These are phyloP conservation scores for Brettanomyces naardenensis DNA, from an alignment of 805 yeast species.

Conservation along the genomic window DNA sequence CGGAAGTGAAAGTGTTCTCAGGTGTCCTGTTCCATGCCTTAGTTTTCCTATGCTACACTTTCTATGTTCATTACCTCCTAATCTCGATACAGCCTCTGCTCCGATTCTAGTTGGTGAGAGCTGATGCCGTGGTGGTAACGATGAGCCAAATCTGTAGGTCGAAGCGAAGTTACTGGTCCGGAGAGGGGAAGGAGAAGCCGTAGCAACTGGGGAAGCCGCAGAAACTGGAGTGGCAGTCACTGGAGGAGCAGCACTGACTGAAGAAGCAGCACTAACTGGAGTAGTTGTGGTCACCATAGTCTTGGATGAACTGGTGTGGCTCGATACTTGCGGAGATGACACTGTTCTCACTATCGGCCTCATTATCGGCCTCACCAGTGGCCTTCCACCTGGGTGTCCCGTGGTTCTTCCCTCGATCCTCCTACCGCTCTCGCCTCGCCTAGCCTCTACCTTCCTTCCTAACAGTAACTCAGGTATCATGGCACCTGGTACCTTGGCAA, in stretches of 20 bases:
- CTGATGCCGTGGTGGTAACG: slow-evolving; percentile 27
- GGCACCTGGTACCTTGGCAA: slow-evolving; percentile 54
- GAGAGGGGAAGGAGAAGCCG: background rate
- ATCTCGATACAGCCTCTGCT: slow-evolving; percentile 58
- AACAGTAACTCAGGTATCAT: slow-evolving; percentile 53
- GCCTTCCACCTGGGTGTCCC: no score
- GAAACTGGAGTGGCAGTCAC: background rate
- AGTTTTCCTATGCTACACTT: slow-evolving; percentile 17
- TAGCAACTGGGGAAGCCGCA: background rate
- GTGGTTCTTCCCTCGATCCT: background rate
- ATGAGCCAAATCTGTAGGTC: slow-evolving; percentile 24
- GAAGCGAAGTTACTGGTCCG: slow-evolving; percentile 16
- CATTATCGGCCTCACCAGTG: no score
- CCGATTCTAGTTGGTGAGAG: slow-evolving; percentile 67
- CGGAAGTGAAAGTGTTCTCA: slow-evolving; percentile 34
- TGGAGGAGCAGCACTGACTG: background rate
- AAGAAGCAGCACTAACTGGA: background rate
- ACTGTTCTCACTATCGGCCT: no score
- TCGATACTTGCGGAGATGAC: background rate
- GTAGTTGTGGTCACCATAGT: background rate
- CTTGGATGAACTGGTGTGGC: background rate
- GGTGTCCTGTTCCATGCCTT: slow-evolving; percentile 26
- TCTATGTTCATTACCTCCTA: slow-evolving; percentile 22
- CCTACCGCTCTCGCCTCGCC: background rate
- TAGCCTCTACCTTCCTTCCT: background rate